A percentile compares a stretch with the other conserved stretches of the same genome.
These are phyloP conservation scores for Persicaria tinctoria DNA, from an alignment of 148 eudicot species.

Conservation along the genomic window DNA sequence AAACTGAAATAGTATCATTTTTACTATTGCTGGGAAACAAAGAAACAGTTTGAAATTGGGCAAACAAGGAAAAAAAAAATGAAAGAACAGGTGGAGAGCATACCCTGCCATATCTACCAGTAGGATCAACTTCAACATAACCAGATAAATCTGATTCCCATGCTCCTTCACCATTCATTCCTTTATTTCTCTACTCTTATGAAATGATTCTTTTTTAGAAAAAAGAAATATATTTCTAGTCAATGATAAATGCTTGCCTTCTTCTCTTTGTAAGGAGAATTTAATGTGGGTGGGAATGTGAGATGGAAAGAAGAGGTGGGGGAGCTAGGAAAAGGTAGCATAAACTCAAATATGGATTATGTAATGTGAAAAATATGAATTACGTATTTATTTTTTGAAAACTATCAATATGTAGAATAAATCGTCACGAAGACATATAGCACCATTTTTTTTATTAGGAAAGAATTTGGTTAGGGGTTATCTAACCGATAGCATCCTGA, in stretches of 20 bases:
- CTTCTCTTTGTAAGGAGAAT: background rate
- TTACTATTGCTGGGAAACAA: background rate
- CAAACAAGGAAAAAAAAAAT: background rate
- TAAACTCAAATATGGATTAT: too few relatives aligned
- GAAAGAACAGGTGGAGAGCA: background rate
- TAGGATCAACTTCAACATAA: conserved; percentile 27
- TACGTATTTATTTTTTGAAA: too few relatives aligned
- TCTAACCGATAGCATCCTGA: too few relatives aligned
- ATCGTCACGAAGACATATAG: too few relatives aligned
- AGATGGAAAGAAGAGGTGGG: background rate
- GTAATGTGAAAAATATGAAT: too few relatives aligned
- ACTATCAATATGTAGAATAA: too few relatives aligned
- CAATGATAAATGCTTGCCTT: background rate
- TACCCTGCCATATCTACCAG: conserved; percentile 35
- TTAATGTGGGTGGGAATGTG: background rate
- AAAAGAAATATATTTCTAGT: background rate
- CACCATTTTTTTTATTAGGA: too few relatives aligned
- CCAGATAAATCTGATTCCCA: conserved; percentile 17
- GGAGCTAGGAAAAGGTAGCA: background rate
- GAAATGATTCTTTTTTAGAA: background rate
- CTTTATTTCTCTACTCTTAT: background rate
- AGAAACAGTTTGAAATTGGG: conserved; percentile 1
- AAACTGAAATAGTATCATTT: background rate
- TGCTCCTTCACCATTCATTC: conserved; percentile 24
- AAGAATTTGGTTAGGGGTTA: too few relatives aligned